These are phyloP conservation scores for Trichosporon coremiiforme DNA, from an alignment of 1,284 basidiomycete genomes.

Conservation along the genomic window DNA sequence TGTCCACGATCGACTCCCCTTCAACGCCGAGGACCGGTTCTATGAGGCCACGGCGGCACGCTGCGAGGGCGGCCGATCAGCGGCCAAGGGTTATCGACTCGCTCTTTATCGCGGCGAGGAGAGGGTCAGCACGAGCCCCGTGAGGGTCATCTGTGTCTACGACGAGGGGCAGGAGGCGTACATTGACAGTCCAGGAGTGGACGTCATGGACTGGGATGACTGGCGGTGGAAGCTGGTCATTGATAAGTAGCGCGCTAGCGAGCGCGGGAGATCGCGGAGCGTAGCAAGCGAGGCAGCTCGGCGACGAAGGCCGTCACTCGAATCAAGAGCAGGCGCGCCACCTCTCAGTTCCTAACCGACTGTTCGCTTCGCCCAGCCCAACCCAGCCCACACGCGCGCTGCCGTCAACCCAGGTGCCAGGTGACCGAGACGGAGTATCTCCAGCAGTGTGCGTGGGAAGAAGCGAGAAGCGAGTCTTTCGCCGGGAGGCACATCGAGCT, in stretches of 20 bases:
- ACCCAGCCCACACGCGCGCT: no score
- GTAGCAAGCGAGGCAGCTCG: no score
- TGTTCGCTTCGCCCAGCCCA: no score
- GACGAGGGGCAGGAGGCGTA: slow-evolving; percentile 41
- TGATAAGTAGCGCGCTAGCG: neutral
- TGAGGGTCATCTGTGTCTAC: slow-evolving; percentile 47
- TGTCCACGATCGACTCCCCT: slow-evolving; percentile 21
- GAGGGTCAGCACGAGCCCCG: slow-evolving; percentile 36
- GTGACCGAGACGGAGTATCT: no score
- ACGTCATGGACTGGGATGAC: slow-evolving; percentile 46
- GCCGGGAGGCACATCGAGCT: neutral
- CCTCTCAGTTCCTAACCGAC: no score
- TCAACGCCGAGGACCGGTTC: slow-evolving; percentile 28
- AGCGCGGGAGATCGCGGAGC: neutral
- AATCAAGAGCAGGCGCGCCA: no score
- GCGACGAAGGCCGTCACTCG: no score
- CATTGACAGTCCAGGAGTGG: slow-evolving; percentile 36
- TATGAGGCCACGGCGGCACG: slow-evolving; percentile 16
- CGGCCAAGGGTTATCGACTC: slow-evolving; percentile 46
- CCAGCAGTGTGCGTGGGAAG: neutral
- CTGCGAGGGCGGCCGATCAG: slow-evolving; percentile 38
- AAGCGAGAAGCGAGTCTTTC: neutral
- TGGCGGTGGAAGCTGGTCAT: slow-evolving; percentile 43
- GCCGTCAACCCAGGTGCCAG: no score
- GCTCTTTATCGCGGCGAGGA: slow-evolving; percentile 38